phyloP scores from a whole-genome alignment of 805 yeast genomes.

The Millerozyma acaciae region DNA sequence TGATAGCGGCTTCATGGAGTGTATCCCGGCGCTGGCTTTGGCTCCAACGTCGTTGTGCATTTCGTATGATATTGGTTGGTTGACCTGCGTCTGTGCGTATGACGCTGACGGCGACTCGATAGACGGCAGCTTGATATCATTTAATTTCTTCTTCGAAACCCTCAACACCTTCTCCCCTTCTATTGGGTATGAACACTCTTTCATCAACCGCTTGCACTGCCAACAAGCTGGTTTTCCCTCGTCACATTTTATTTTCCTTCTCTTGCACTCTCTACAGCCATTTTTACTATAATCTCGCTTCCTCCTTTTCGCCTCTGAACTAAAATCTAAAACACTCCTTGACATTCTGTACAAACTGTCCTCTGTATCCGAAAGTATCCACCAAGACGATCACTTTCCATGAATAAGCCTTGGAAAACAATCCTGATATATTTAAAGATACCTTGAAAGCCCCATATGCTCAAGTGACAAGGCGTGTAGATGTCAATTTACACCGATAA shows the following conservation, averaged over 20 bases:
- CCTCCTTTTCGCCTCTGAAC: not conserved
- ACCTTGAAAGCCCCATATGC: too few relatives aligned
- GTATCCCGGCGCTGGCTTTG: too few relatives aligned
- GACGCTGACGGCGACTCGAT: not conserved
- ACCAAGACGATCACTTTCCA: too few relatives aligned
- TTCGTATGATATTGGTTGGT: not conserved
- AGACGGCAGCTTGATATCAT: not conserved
- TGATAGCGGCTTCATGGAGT: not conserved
- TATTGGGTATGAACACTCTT: conserved; percentile 25
- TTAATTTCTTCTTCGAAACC: conserved; percentile 13
- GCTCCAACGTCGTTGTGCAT: not conserved
- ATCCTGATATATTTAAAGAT: too few relatives aligned
- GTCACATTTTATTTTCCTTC: conserved; percentile 41
- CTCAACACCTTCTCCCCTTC: conserved; percentile 25
- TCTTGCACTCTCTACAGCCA: conserved; percentile 42
- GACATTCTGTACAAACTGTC: conserved; percentile 5
- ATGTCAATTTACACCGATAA: too few relatives aligned
- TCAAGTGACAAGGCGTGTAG: too few relatives aligned
- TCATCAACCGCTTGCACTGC: conserved; percentile 29
- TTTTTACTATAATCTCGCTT: conserved; percentile 24
- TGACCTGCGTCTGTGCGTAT: conserved; percentile 1
- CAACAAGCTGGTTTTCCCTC: conserved; percentile 33
- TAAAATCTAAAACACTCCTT: conserved; percentile 4
- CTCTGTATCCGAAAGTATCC: too few relatives aligned
- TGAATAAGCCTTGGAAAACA: too few relatives aligned